Percentiles rank a stretch among this genome's conserved stretches.
These are phyloP conservation scores for Pisolithus marmoratus DNA, from an alignment of 768 basidiomycete genomes.

Conservation along the genomic window DNA sequence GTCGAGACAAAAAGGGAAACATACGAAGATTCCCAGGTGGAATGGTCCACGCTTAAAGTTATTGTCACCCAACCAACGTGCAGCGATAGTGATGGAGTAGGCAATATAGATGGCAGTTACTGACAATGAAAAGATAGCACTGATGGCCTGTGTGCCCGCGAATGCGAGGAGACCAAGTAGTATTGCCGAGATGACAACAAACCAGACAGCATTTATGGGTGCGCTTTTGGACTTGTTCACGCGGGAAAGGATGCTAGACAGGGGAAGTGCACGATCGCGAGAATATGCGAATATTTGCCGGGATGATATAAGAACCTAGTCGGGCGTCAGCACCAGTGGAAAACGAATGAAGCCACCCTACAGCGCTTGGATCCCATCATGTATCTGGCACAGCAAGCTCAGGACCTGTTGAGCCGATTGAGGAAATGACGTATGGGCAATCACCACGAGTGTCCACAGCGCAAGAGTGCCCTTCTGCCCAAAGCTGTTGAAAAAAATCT, in stretches of 20 bases:
- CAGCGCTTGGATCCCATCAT: constrained; percentile 49
- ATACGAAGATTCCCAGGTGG: constrained; percentile 15
- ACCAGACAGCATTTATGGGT: constrained; percentile 38
- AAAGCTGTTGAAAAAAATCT: constrained; percentile 37
- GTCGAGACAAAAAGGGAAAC: background rate
- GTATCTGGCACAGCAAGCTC: constrained; percentile 22
- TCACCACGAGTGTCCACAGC: constrained; percentile 50
- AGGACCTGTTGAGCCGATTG: background rate
- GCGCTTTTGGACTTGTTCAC: constrained; percentile 28
- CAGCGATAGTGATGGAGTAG: constrained; percentile 33
- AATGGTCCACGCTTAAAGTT: constrained; percentile 32
- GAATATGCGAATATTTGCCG: constrained; percentile 42
- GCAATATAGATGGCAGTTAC: constrained; percentile 33
- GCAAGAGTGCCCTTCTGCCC: constrained; percentile 39
- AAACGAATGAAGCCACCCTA: constrained; percentile 5
- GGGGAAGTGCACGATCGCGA: constrained; percentile 34
- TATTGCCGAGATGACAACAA: constrained; percentile 28
- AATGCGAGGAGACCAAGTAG: constrained; percentile 29
- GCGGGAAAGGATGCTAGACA: constrained; percentile 32
- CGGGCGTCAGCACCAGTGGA: constrained; percentile 31
- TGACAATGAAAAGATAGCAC: constrained; percentile 16
- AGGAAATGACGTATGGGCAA: constrained; percentile 33
- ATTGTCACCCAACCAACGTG: constrained; percentile 30
- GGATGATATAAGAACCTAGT: constrained; percentile 28
- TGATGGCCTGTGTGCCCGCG: constrained; percentile 25